Evolutionary conservation across 768 basidiomycete species (phyloP).

Genomic region (Mycena venus): DNA sequence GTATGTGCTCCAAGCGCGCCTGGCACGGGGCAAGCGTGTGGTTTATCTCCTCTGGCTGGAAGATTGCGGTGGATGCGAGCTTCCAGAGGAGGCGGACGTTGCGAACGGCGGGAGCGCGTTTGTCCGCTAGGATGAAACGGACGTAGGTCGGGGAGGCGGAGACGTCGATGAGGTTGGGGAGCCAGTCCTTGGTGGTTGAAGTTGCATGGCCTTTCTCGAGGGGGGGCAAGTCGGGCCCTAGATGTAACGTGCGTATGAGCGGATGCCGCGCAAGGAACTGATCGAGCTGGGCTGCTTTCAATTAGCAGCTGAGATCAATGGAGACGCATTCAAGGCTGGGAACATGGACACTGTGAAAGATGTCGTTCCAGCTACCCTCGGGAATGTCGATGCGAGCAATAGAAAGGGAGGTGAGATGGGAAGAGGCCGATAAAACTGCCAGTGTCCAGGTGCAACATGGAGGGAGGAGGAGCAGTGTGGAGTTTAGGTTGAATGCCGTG

Average conservation of each 20-base stretch:
- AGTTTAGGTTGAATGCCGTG: too few species aligned
- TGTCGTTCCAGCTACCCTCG: too few species aligned
- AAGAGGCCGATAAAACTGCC: too few species aligned
- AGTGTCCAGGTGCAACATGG: too few species aligned
- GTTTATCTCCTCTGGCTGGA: constrained; percentile 11
- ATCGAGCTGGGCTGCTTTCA: neutral
- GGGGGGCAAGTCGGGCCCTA: constrained; percentile 15
- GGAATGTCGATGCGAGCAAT: too few species aligned
- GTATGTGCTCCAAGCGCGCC: neutral
- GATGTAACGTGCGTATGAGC: neutral
- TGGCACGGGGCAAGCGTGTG: constrained; percentile 8
- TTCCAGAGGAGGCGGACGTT: constrained; percentile 15
- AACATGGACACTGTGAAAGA: constrained; percentile 11
- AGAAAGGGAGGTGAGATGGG: too few species aligned
- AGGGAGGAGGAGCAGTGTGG: too few species aligned
- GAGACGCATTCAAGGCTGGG: constrained; percentile 7
- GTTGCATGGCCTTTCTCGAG: neutral
- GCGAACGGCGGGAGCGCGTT: constrained; percentile 3
- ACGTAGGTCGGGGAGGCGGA: constrained; percentile 8
- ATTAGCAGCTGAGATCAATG: constrained; percentile 15
- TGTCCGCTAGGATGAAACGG: constrained; percentile 12
- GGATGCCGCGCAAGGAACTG: constrained; percentile 21
- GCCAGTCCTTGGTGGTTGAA: constrained; percentile 9
- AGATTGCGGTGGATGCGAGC: constrained; percentile 2
- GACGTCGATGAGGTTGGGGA: constrained; percentile 1